Base-by-base conservation (phyloP, 2,329 filamentous ascomycete species). In the Alternaria panax region DNA sequence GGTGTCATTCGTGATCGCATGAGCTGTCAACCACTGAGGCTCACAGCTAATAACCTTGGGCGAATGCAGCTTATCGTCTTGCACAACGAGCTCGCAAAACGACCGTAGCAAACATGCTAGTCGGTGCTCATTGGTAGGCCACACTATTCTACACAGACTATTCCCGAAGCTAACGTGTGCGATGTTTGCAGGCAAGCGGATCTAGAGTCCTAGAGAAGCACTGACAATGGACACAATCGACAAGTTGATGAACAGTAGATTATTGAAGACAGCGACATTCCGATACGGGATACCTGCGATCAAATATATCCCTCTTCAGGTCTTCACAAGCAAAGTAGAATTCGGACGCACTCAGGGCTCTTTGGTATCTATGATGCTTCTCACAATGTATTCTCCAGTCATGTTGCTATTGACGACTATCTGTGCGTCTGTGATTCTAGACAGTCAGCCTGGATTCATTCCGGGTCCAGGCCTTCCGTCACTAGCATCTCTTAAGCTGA, bases 401-500 rank as follows among this genome's bases (percentile, higher is more conserved):
- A 1, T 9, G 8, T 12, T 25, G 11, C 9, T 53, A 14, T 28
- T 45, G 14, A 28, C 24, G 20, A n/a, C 9, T 16, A 24, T 16
- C 22, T 38, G 7, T 45, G 16, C 40, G 18, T 16, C 25, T n/a
- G 24, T 24, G 20, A n/a, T 57, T 11, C 16, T 11, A 34, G 9
- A 30, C 7, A 16, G 24, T 12, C 9, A 18, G 7, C 32, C 30
- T 7, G 16, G 25, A 3, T 5, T 46, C 11, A 38, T 53, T 20
- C 56, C 56, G 3, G 56, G 59, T 16, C 28, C 36, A 11, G 56
- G 62, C 8, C 43, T 64, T 14, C 62, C 56, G n/a, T 54, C 43
- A 30, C 50, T 62, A 6, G 43, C 43, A 22, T 64, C 56, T 41
- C 59, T 62, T 3, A 52, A 52, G 22, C 46, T 60, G 11, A 64